Base-by-base conservation (phyloP, 2,329 filamentous ascomycete genomes). In the Monosporascus sp. region DNA sequence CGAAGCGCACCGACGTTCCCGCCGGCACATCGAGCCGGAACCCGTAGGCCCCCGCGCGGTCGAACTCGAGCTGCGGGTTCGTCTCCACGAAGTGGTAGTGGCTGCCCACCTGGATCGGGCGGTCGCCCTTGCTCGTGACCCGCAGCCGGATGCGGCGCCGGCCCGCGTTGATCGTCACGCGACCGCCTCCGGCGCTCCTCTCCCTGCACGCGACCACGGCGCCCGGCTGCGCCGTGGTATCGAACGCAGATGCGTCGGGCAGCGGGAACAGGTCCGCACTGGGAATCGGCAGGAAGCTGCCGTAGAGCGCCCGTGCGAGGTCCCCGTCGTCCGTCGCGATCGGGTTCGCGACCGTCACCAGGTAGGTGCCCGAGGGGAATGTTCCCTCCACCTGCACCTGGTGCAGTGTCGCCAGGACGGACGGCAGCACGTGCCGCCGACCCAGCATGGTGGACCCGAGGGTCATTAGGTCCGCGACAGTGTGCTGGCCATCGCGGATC, bases 61-160 rank as follows among this genome's bases (percentile, higher is more conserved):
- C 93, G 69, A 97, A 97, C 57, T 89, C 83, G 49, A 97, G 80
- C 69, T 90, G 84, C 0, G 91, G 90, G 71, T 97, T 97, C n/a
- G 86, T 88, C 75, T 97, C 93, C 66, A 96, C 84, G 69, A 97
- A 96, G 73, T 97, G 93, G 70, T 96, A 97, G 73, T 97, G 93
- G 34, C 91, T 96, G 34, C 93, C 93, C 55, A 92, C 88, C 78
- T 97, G 92, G 56, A 97, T 88, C 1, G 93, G 93, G 34, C 93
- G 79, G 71, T 97, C 93, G 7, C 93, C 93, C 63, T 82, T 89
- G 71, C 90, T 96, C 58, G 86, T 91, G 41, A 97, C 90, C 66
- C 78, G 84, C 40, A 97, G 74, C 55, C 74, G 80, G 59, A 92
- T 86, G 56, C 92, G 81, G 71, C 82, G 85, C 51, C 91, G 81